phyloP scores from a whole-genome alignment of 108 stramenopile species.

The Seminavis robusta region DNA sequence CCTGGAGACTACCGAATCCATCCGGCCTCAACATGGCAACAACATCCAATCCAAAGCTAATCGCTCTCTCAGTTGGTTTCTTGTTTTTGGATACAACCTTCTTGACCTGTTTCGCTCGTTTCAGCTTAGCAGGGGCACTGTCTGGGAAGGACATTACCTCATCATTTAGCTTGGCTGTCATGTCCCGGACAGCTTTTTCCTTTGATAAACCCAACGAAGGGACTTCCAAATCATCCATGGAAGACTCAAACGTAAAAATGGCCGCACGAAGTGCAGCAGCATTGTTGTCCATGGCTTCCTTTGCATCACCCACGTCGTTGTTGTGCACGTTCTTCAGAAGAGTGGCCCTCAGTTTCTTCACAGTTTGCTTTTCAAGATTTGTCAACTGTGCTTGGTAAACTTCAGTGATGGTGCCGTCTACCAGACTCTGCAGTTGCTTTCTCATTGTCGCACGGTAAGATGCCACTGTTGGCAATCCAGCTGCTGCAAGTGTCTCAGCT shows the following conservation, averaged over 20 bases:
- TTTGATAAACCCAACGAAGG: conserved; percentile 69
- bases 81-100: conserved; percentile 59
- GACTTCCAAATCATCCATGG: conserved; percentile 54
- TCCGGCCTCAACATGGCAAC: conserved; percentile 87
- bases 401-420: conserved; percentile 49
- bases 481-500: conserved; percentile 67
- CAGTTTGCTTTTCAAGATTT: conserved; percentile 45
- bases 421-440: conserved; percentile 50
- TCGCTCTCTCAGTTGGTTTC: conserved; percentile 56
- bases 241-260: conserved; percentile 52
- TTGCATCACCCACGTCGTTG: conserved; percentile 17
- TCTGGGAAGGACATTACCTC: conserved; percentile 63
- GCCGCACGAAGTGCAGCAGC: conserved; percentile 62
- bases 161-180: conserved; percentile 63
- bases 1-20: conserved; percentile 88
- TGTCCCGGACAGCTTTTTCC: conserved; percentile 56
- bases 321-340: conserved; percentile 48
- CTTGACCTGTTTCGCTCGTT: conserved; percentile 49
- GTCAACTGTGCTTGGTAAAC: conserved; percentile 59
- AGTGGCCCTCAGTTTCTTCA: conserved; percentile 55
- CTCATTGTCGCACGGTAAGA: conserved; percentile 59
- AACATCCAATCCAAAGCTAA: conserved; percentile 68
- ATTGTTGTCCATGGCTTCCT: conserved; percentile 47
- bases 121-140: conserved; percentile 74
- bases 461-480: conserved; percentile 61